Evolutionary conservation across 2,329 filamentous ascomycete genomes (phyloP), one percentile per base, ranked within the genome.

Genomic region (Pseudogymnoascus sp.): DNA sequence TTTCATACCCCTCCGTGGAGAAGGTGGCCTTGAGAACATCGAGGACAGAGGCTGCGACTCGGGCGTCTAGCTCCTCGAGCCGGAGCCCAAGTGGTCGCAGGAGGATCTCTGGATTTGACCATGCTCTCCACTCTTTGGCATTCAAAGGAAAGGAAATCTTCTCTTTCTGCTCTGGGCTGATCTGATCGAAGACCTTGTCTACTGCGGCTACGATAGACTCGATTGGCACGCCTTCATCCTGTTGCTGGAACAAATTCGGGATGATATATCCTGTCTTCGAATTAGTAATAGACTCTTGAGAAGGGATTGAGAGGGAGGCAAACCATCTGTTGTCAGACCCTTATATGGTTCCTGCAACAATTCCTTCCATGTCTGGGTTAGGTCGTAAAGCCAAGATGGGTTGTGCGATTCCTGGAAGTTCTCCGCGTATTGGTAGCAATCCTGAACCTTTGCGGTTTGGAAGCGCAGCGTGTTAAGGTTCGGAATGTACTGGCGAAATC

Each of bases 291-390:
- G 89, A 14, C 7, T n/a, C n/a, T 6, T 6, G 5, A 18, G 25
- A 7, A 7, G n/a, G 9, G 25, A 54, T 12, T 90, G 65, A 66
- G 69, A 18, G 63, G 38, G 59, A 30, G 67, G 65, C n/a, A 62
- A 65, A 14, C 68, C 70, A 62, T 71, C 69, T 3, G 64, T 64
- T 41, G 70, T 70, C 41, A 71, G 67, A 8, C 70, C 70, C 30
- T 65, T 67, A 30, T 68, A 71, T 18, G 69, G 68, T 28, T 64
- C 63, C 59, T 76, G 78, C 1, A 86, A 61, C 7, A 87, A 87
- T 68, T 91, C 91, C 16, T 79, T 72, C 73, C 90, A 91, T 12
- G 89, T 88, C 69, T 89, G 85, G 0, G 84, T 79, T 0, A 88
- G 71, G 0, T 75, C 81, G 66, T 87, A 79, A 14, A 90, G 74